Evolutionary conservation across 305 asterid species (phyloP), one percentile per base, ranked within the genome.

Genomic region (Fraxinus xanthoxyloides): DNA sequence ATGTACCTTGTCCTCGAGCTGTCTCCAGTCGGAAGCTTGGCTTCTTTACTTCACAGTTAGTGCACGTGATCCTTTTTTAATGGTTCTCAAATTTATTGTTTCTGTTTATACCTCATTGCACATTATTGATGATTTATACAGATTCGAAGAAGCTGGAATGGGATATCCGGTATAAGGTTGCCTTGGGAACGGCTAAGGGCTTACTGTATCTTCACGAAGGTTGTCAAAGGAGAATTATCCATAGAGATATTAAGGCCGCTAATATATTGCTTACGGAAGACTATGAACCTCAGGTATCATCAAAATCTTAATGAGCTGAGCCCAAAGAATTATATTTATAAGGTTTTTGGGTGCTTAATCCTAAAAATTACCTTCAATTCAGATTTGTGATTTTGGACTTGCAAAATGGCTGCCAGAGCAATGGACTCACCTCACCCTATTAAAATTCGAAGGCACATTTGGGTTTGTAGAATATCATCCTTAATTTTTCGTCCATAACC

Each of bases 361-460:
- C 67, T 83, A 86, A 78, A 36, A 77, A 24, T 23, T n/a, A 35
- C 54, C 31, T 40, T 75, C 4, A 12, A 63, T 86, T 78, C 90
- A 96, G 99, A 93, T 96, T 80, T 94, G 98, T 84, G 99, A 96
- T 87, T 96, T 96, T 79, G 99, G 99, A 76, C 98, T 94, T 2
- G 97, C 98, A 46, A 96, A 96, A 80, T 96, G 98, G 99, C 86
- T 96, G 67, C 99, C 98, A 0, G 92, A 90, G 78, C 87, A 90
- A 67, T 94, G 98, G 98, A 93, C 97, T 85, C 95, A 96, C 83
- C 93, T 92, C 35, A 91, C 92, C 1, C 81, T 92, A 17, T 87
- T 91, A 1, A 94, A 94, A 75, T 92, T 90, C 40, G 98, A 94
- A 89, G 98, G 98, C 90, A 93, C 98, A 30, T 94, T 94, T n/a